Base-by-base conservation (phyloP, 768 basidiomycete genomes). In the Calvatia gigantea region DNA sequence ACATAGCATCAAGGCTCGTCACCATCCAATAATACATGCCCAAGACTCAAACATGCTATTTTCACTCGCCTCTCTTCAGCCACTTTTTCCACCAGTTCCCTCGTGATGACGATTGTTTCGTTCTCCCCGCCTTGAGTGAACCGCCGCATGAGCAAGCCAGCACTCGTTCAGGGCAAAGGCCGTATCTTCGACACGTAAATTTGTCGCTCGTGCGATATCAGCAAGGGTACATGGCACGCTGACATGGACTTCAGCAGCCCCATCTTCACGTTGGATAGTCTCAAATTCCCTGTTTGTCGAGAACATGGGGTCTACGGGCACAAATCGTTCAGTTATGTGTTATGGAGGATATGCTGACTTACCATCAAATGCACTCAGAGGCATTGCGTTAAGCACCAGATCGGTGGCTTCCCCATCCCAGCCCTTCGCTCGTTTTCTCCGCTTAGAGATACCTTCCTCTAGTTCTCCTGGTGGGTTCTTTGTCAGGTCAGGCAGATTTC, bases 111-210 rank as follows among this genome's bases (percentile, higher is more conserved):
- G 47, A 81, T 71, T 38, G 71, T 70, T 55, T 72, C 72, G n/a
- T 65, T 43, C 60, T 68, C 48, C 19, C 61, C 70, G 17, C 61
- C 65, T 3, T 65, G 15, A 62, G 69, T 51, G 46, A 74, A 70
- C 50, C 80, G 66, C 37, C 77, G 73, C 51, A 69, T 72, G 15
- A 97, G 75, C 51, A 98, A 69, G 27, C 94, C 93, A 57, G n/a
- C 89, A 87, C 66, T 95, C 93, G 54, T 89, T 87, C 61, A 98
- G 69, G 2, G 94, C 92, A 70, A 92, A 94, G 0, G 92, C 88
- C 0, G 86, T 83, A 67, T 98, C 96, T 53, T 97, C 92, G 0
- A 85, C 68, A 1, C 91, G 81, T 51, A 98, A 73, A 69, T 90
- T 87, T 44, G 91, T 91, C 27, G 87, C 89, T 15, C 76, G 74